Base-by-base conservation (phyloP, 2,329 filamentous ascomycete species). In the Cordyceps pruinosa region DNA sequence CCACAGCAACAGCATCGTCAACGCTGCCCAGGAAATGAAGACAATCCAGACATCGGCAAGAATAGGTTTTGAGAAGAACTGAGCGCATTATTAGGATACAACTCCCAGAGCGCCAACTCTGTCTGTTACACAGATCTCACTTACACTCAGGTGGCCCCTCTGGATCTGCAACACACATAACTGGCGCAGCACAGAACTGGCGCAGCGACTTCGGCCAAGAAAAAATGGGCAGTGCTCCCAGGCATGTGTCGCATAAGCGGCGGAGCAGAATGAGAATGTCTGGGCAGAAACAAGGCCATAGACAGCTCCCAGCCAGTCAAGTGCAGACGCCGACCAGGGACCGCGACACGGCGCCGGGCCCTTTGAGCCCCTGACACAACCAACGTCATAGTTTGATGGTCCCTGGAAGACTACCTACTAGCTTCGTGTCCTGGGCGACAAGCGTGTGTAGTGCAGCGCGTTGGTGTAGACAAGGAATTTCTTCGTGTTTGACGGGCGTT, bases 371-470 rank as follows among this genome's bases (percentile, higher is more conserved):
- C 50, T 53, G 39, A 45, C 30, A 32, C 37, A 47, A 32, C 39
- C 39, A 45, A 53, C 50, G 50, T 53, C 50, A 53, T 53, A 26
- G 39, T 32, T 39, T 39, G 15, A 53, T 44, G 50, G 26, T 44
- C 26, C 19, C 50, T 53, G 28, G 12, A 44, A 34, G 1, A 32
- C 8, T 30, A 4, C 12, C 9, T 28, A 21, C 15, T 12, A 32
- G 21, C 39, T 5, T 9, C 23, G n/a, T 42, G 15, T 34, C 39
- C 26, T 23, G 39, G 39, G 28, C 39, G 19, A 23, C 37, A 23
- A 17, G 34, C 13, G 21, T 28, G n/a, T n/a, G n/a, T n/a, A n/a
- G n/a, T 39, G 25, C 25, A 17, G 15, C 19, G 19, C n/a, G 23
- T 23, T 23, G 21, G 12, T 15, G 28, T 34, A 23, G 4, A 12